A percentile compares a stretch with the other conserved stretches of the same genome.
Conservation (phyloP, 2,329 filamentous ascomycete species). For the Epichloe sibirici region DNA sequence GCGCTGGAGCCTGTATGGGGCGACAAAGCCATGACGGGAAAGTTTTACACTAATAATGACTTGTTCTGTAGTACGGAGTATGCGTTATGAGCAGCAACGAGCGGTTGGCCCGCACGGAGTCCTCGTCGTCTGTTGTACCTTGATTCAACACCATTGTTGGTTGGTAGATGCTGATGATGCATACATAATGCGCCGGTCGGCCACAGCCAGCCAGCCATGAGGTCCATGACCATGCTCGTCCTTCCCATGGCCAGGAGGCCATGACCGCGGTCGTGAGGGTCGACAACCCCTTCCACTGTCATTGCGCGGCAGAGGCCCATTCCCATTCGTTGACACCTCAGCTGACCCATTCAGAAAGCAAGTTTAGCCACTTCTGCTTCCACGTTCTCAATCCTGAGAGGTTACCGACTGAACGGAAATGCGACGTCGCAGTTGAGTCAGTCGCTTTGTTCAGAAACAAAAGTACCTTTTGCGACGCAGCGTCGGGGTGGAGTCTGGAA, state of each 20-base stretch:
- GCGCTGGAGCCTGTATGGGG: too few relatives aligned
- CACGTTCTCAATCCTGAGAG: constrained; percentile 3
- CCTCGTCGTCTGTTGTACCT: background rate
- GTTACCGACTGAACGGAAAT: constrained; percentile 8
- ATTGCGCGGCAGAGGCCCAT: background rate
- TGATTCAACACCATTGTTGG: background rate
- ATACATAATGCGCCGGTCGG: background rate
- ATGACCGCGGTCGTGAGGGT: background rate
- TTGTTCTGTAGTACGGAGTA: too few relatives aligned
- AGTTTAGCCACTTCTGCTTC: background rate
- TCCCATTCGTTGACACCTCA: background rate
- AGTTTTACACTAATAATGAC: too few relatives aligned
- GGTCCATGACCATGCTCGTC: background rate
- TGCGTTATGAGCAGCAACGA: too few relatives aligned
- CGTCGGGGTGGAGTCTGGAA: background rate
- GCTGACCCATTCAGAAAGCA: background rate
- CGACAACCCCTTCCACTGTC: background rate
- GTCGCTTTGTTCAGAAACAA: background rate
- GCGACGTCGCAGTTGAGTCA: background rate
- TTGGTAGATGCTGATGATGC: background rate
- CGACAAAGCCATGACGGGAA: too few relatives aligned
- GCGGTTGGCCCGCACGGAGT: too few relatives aligned
- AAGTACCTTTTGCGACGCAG: constrained; percentile 6
- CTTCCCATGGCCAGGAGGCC: too few relatives aligned
- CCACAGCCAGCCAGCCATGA: too few relatives aligned